Conservation (phyloP, 2,329 filamentous ascomycete species). For the Phialophora verrucosa region DNA sequence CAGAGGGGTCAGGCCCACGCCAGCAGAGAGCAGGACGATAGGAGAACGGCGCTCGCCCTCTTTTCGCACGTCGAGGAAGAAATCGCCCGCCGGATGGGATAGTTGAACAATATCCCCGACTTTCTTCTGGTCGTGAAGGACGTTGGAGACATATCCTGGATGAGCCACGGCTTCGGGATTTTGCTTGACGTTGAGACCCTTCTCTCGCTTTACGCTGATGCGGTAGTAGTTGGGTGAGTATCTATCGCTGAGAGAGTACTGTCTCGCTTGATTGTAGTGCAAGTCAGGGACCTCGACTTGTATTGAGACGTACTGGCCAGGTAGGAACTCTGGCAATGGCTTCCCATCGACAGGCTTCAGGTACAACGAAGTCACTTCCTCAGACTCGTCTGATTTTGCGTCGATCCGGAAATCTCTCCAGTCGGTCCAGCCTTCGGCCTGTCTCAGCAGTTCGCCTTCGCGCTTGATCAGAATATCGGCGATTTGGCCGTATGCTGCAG, state of each 20-base stretch:
- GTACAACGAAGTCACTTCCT: constrained; percentile 73
- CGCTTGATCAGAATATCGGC: constrained; percentile 72
- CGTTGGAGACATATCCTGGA: constrained; percentile 71
- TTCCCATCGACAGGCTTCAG: constrained; percentile 67
- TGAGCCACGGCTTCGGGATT: constrained; percentile 56
- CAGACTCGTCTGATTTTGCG: constrained; percentile 68
- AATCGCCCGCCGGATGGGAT: constrained; percentile 69
- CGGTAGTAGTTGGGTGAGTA: constrained; percentile 62
- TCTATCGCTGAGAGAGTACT: constrained; percentile 73
- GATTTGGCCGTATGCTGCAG: constrained; percentile 72
- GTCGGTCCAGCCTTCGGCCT: constrained; percentile 60
- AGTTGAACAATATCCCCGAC: constrained; percentile 68
- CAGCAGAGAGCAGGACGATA: constrained; percentile 66
- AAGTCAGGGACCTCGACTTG: constrained; percentile 63
- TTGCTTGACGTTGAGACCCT: constrained; percentile 54
- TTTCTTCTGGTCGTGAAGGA: constrained; percentile 66
- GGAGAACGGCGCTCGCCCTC: constrained; percentile 47
- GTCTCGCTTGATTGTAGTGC: constrained; percentile 67
- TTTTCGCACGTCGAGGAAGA: constrained; percentile 55
- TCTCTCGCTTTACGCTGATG: constrained; percentile 72
- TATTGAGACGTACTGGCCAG: constrained; percentile 75
- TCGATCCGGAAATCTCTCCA: constrained; percentile 71
- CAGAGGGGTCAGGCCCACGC: constrained; percentile 67
- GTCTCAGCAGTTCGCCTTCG: constrained; percentile 65
- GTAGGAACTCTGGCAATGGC: constrained; percentile 66